A percentile compares a stretch with the other conserved stretches of the same genome.
These are phyloP conservation scores for Yamadazyma friedrichii DNA, from an alignment of 1,139 yeast species.

Conservation along the genomic window DNA sequence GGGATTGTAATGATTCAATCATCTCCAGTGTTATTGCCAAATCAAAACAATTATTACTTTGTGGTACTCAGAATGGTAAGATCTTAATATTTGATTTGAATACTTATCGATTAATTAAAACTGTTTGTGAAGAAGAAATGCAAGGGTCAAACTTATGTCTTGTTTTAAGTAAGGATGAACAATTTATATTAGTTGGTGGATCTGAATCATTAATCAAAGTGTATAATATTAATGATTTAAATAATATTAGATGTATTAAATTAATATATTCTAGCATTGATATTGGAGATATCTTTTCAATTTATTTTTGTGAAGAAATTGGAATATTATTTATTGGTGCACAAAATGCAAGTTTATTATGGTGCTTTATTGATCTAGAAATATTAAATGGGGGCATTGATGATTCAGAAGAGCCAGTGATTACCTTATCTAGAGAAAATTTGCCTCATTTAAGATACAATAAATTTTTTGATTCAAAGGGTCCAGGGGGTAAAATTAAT, in stretches of 20 bases:
- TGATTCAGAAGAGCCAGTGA: not conserved
- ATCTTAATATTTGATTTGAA: conserved; percentile 68
- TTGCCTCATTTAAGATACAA: conserved; percentile 83
- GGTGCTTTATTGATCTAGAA: conserved; percentile 46
- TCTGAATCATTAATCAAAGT: conserved; percentile 86
- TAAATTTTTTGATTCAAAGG: conserved; percentile 85
- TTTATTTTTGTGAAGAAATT: conserved; percentile 62
- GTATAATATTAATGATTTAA: conserved; percentile 55
- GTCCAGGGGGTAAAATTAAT: conserved; percentile 68
- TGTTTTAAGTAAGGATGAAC: conserved; percentile 56
- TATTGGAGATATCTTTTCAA: conserved; percentile 89
- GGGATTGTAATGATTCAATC: conserved; percentile 74
- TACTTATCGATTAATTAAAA: conserved; percentile 55
- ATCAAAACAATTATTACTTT: conserved; percentile 58
- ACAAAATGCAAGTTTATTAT: conserved; percentile 85
- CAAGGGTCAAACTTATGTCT: conserved; percentile 73
- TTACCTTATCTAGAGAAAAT: conserved; percentile 23
- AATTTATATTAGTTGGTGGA: conserved; percentile 76
- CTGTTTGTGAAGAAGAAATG: conserved; percentile 49
- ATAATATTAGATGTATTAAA: conserved; percentile 38
- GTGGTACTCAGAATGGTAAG: conserved; percentile 93
- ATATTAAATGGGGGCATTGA: not conserved
- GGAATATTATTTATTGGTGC: conserved; percentile 80
- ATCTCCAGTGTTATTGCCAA: conserved; percentile 76
- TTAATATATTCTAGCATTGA: conserved; percentile 83